Conservation (phyloP, 2,329 filamentous ascomycete genomes). For the Aaosphaeria arxii region DNA sequence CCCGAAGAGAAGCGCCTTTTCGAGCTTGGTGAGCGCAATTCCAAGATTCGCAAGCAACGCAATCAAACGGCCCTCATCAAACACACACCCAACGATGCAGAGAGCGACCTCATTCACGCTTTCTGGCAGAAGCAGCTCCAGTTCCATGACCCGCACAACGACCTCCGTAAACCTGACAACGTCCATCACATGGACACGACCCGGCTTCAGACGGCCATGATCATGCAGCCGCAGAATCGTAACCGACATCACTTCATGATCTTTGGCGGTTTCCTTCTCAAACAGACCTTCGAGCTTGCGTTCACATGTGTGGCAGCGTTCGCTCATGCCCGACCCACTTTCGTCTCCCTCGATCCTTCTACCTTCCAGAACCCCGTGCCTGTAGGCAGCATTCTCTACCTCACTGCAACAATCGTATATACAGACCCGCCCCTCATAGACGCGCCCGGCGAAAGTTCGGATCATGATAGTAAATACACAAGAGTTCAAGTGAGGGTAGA, state of each 20-base stretch:
- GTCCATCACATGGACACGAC: conserved; percentile 62
- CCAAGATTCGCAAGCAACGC: conserved; percentile 63
- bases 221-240: conserved; percentile 73
- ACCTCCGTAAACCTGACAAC: conserved; percentile 54
- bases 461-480: conserved; percentile 47
- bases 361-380: conserved; percentile 75
- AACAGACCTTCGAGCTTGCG: conserved; percentile 72
- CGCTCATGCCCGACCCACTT: conserved; percentile 66
- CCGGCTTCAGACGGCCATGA: conserved; percentile 62
- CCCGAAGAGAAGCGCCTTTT: conserved; percentile 64
- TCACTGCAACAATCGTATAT: conserved; percentile 70
- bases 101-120: conserved; percentile 68
- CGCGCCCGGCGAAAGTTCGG: conserved; percentile 33
- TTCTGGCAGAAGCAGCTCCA: conserved; percentile 69
- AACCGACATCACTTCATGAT: conserved; percentile 75
- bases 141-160: conserved; percentile 56
- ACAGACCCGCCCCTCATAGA: conserved; percentile 59
- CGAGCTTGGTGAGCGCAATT: conserved; percentile 62
- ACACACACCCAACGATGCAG: conserved; percentile 67
- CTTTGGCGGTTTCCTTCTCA: conserved; percentile 71
- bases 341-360: conserved; percentile 69
- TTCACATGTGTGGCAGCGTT: conserved; percentile 73
- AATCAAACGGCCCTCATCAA: conserved; percentile 60
- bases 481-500: conserved; percentile 69
- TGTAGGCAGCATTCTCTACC: conserved; percentile 70